These are phyloP conservation scores for Hypoxylon lienhwacheense DNA, from an alignment of 495 filamentous ascomycete genomes.

Conservation along the genomic window DNA sequence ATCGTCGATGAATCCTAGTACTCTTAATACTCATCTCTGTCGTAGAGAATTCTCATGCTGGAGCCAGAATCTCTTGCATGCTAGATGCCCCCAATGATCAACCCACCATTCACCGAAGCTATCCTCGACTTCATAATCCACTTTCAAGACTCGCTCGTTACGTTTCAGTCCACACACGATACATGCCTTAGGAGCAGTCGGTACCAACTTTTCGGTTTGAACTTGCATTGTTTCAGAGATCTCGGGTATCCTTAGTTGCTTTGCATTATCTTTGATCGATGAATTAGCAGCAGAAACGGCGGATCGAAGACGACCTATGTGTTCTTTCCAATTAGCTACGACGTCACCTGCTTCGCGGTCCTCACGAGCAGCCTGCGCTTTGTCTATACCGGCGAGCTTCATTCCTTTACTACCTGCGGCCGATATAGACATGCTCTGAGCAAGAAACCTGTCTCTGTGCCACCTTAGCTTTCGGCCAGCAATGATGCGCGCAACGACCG, in stretches of 20 bases:
- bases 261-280: constrained; percentile 32
- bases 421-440: constrained; percentile 86
- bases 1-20: not conserved
- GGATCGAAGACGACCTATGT: constrained; percentile 62
- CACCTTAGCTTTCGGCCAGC: constrained; percentile 84
- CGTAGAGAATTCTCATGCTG: constrained; percentile 65
- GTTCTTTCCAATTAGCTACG: constrained; percentile 68
- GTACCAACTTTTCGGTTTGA: constrained; percentile 62
- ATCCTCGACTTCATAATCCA: constrained; percentile 80
- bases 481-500: constrained; percentile 76
- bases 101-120: constrained; percentile 96
- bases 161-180: constrained; percentile 84
- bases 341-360: constrained; percentile 85
- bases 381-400: constrained; percentile 85
- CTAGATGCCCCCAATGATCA: constrained; percentile 81
- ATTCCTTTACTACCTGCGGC: constrained; percentile 74
- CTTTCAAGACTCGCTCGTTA: constrained; percentile 74
- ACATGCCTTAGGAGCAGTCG: constrained; percentile 76
- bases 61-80: constrained; percentile 84
- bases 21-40: constrained; percentile 63
- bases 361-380: constrained; percentile 76
- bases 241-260: constrained; percentile 62
- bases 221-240: constrained; percentile 64
- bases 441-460: constrained; percentile 83
- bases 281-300: constrained; percentile 58